Evolutionary conservation across 768 basidiomycete genomes (phyloP), one percentile per base, ranked within the genome.

Genomic region (Sarcodon sp.): DNA sequence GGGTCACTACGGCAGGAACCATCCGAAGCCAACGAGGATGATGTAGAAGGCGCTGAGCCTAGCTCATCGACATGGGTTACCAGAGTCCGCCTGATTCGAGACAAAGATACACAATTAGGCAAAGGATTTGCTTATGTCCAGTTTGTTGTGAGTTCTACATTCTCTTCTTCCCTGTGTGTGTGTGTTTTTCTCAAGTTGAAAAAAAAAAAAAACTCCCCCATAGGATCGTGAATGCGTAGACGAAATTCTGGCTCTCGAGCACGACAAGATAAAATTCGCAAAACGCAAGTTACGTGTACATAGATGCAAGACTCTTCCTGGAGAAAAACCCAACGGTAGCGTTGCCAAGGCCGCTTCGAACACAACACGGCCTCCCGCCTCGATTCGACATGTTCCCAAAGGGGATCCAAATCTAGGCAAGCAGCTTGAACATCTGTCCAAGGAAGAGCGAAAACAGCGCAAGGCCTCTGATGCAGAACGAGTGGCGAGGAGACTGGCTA

Each of bases 41-140:
- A 54, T 5, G 60, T 59, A 16, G 48, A 51, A 12, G 55, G 53
- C 7, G 65, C 61, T 1, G 55, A 55, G 7, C 59, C 56, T 13
- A 57, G 50, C 16, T 43, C 35, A 6, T 33, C 18, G 39, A 47
- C 44, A 50, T 90, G 86, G 86, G 88, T 93, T 13, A 77, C 74
- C 7, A 78, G 77, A 34, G 90, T 96, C n/a, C 76, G 94, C 38
- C 79, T 96, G 55, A 74, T 96, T 46, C 75, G 88, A 43, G 94
- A 98, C 61, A 80, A 79, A 55, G 89, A 87, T 50, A 96, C 90
- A 1, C 90, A 91, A 55, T 75, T 97, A 11, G 94, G 93, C 10
- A 96, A 94, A 65, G 93, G 93, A 4, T 93, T 97, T 61, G 90
- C 86, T 8, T 96, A 97, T 58, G 80, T 98, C 15, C 82, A 90